Evolutionary conservation across 2,329 filamentous ascomycete species (phyloP), one percentile per base, ranked within the genome.

Genomic region (Clonostachys byssicola): DNA sequence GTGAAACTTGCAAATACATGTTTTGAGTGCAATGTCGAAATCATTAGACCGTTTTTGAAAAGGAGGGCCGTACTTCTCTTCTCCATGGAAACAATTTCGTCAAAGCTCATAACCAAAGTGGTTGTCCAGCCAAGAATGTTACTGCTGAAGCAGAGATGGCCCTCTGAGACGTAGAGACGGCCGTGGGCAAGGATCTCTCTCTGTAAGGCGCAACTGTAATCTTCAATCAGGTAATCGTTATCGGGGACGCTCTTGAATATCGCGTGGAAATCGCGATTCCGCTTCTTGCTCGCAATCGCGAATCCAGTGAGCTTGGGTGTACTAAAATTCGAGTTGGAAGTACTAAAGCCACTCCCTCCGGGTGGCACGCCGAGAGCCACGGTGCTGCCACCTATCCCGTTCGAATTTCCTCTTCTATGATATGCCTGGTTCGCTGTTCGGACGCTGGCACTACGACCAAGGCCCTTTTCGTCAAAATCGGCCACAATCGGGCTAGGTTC

Each of bases 111-210:
- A 45, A 99, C 92, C 40, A 99, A 74, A 2, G 94, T 99, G 0
- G 94, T 99, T 18, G 95, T 88, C 94, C 94, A 99, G 46, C 94
- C 94, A 42, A 99, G 81, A 54, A 99, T 99, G 63, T 99, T 99
- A 73, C 94, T 97, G 60, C 92, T 96, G 68, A 99, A 99, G 72
- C 94, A 99, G 42, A 99, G 83, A 62, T 99, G 92, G 12, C 92
- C 92, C 69, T 99, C 94, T 0, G 94, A 97, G 40, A 99, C 89
- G 60, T 99, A 99, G 13, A 99, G 78, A 39, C 94, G 82, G 6
- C 94, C 94, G 56, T 96, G 94, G 7, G 95, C 83, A 35, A 99
- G 80, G 51, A 99, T 99, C 62, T 99, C 95, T 54, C 92, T 84
- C 66, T 99, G 94, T 49, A 99, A 67, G 5, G 94, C 94, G 63